These are phyloP conservation scores for Mitosporidium daphniae DNA, from an alignment of 371 early-diverging fungal genomes.

Conservation along the genomic window DNA sequence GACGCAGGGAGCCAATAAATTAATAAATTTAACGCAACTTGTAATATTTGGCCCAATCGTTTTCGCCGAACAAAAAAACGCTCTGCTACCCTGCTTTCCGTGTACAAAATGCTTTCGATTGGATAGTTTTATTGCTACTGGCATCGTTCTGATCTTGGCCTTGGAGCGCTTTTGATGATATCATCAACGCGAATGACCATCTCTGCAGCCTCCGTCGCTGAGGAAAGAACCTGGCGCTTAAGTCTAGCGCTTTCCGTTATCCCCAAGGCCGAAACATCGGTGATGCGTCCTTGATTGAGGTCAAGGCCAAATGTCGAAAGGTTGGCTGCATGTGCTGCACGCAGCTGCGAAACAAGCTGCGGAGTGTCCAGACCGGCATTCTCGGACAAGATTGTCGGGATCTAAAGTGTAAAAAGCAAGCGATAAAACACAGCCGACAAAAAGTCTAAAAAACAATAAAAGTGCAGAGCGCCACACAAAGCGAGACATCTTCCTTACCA, in stretches of 20 bases:
- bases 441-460: background rate
- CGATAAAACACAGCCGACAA: background rate
- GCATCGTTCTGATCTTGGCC: too few relatives aligned
- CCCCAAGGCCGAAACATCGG: conserved; percentile 44
- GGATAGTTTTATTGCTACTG: too few relatives aligned
- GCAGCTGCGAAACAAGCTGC: conserved; percentile 51
- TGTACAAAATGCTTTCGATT: too few relatives aligned
- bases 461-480: too few relatives aligned
- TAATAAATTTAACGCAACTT: too few relatives aligned
- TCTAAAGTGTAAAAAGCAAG: conserved; percentile 7
- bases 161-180: conserved; percentile 73
- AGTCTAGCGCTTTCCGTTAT: conserved; percentile 90
- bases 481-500: too few relatives aligned
- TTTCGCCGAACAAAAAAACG: too few relatives aligned
- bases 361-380: conserved; percentile 92
- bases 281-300: conserved; percentile 37
- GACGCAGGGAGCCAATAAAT: too few relatives aligned
- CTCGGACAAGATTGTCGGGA: conserved; percentile 86
- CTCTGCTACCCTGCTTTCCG: too few relatives aligned
- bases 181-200: conserved; percentile 95
- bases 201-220: conserved; percentile 91
- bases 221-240: conserved; percentile 74
- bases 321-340: conserved; percentile 61
- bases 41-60: too few relatives aligned
- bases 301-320: conserved; percentile 42